Conservation (phyloP, 2,329 filamentous ascomycete species). For the Colletotrichum limetticola region DNA sequence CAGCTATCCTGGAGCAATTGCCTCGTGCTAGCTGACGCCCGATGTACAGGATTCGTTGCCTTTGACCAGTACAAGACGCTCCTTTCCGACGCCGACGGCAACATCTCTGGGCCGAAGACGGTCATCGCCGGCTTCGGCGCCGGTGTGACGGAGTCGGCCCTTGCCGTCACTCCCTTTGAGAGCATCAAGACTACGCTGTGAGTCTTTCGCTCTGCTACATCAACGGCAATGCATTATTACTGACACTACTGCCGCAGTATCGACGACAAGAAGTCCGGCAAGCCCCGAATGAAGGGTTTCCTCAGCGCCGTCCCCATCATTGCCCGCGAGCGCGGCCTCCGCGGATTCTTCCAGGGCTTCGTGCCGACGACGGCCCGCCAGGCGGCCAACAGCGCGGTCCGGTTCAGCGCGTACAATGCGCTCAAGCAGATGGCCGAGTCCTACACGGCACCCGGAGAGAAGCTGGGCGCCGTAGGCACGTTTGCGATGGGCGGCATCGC, state of each 20-base stretch:
- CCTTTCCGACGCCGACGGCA: conserved; percentile 84
- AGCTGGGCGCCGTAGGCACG: conserved; percentile 86
- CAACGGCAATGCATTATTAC: neutral
- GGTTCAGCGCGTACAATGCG: conserved; percentile 91
- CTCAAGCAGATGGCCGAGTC: conserved; percentile 91
- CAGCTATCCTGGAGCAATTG: neutral
- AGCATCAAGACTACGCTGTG: conserved; percentile 97
- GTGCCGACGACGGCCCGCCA: conserved; percentile 94
- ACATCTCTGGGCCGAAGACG: conserved; percentile 88
- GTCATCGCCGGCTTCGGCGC: conserved; percentile 95
- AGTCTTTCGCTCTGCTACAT: conserved; percentile 36
- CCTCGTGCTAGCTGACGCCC: conserved; percentile 26
- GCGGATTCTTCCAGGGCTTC: conserved; percentile 97
- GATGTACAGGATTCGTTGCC: conserved; percentile 80
- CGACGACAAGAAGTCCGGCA: conserved; percentile 88
- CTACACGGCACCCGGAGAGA: conserved; percentile 94
- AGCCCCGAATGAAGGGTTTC: conserved; percentile 91
- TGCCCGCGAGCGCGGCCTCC: conserved; percentile 84
- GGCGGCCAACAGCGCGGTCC: conserved; percentile 91
- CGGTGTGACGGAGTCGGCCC: conserved; percentile 89
- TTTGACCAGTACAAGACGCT: conserved; percentile 94
- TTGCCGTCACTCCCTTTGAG: conserved; percentile 97
- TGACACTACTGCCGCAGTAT: conserved; percentile 67
- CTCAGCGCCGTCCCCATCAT: conserved; percentile 91
- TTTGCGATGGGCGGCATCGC: conserved; percentile 92